Evolutionary conservation across 306 rosid genomes (phyloP), one percentile per base, ranked within the genome.

Genomic region (Acacia confusa): DNA sequence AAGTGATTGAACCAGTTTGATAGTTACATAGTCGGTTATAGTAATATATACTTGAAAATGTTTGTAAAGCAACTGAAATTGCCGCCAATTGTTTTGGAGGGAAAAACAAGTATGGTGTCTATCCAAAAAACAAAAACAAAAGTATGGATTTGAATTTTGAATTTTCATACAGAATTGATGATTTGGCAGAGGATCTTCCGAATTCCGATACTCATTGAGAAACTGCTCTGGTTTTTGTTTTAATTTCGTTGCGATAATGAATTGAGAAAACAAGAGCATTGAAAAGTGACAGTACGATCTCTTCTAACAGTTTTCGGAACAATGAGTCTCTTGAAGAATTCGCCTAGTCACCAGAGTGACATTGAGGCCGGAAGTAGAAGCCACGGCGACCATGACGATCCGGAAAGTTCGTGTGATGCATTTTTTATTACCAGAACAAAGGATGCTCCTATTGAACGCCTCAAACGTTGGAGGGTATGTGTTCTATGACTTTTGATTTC

Each of bases 381-480:
- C 32, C 72, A 90, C 66, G 81, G 84, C 7, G 94, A 80, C 38
- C n/a, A 44, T 2, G 92, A 89, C 12, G 93, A 86, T 2, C 90
- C 72, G 0, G 85, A 86, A 28, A 0, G 25, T 4, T 84, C 83
- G n/a, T 81, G 83, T 2, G 80, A 45, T 81, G 92, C 97, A 9
- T 96, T 96, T 79, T 57, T 81, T 30, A 96, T 96, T 71, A n/a
- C 87, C 66, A 86, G 94, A n/a, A 91, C 97, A 1, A 96, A 93
- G 83, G 53, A 90, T 38, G 99, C 95, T 79, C 82, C 99, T 1
- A 20, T 92, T 22, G 92, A 90, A 15, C 93, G 99, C n/a, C 98
- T 96, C 72, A 82, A 82, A 66, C 97, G 97, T 2, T 96, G 99
- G 99, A 89, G 98, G 72, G 99, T 96, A 82, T 2, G 89, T 81